A percentile compares a stretch with the other conserved stretches of the same genome.
phyloP scores from a whole-genome alignment of 495 filamentous ascomycete genomes.

The Glutinoglossum americanum region DNA sequence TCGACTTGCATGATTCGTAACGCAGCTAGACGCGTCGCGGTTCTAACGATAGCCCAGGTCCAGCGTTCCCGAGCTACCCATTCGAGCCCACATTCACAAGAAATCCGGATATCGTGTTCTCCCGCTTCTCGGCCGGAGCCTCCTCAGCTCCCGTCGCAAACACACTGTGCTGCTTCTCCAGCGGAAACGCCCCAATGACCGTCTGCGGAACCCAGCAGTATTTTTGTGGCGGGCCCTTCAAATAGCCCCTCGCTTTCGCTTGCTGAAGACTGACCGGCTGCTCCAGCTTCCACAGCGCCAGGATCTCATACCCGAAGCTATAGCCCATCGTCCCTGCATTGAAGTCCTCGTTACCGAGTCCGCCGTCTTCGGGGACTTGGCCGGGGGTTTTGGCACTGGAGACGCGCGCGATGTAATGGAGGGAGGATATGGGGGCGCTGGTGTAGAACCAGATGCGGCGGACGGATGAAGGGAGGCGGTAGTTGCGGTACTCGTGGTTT shows the following conservation, averaged over 20 bases:
- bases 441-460: slow-evolving; percentile 19
- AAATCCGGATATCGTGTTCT: no score
- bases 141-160: slow-evolving; percentile 7
- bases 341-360: slow-evolving; percentile 22
- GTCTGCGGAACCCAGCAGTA: slow-evolving; percentile 12
- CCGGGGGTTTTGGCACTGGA: slow-evolving; percentile 12
- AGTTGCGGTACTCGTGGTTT: slow-evolving; percentile 21
- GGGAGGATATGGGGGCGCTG: slow-evolving; percentile 5
- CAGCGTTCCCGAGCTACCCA: no score
- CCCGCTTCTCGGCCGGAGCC: not conserved
- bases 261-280: slow-evolving; percentile 13
- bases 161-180: slow-evolving; percentile 7
- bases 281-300: slow-evolving; percentile 15
- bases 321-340: slow-evolving; percentile 18
- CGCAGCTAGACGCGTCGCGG: no score
- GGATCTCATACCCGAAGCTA: slow-evolving; percentile 19
- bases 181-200: slow-evolving; percentile 3
- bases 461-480: slow-evolving; percentile 15
- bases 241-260: slow-evolving; percentile 11
- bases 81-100: no score
- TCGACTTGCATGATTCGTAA: no score
- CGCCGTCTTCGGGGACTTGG: slow-evolving; percentile 16
- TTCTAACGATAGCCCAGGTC: no score
- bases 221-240: slow-evolving; percentile 15
- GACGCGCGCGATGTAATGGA: slow-evolving; percentile 8